Base-by-base conservation (phyloP, 2,329 filamentous ascomycete genomes). In the Venturia carpophila region DNA sequence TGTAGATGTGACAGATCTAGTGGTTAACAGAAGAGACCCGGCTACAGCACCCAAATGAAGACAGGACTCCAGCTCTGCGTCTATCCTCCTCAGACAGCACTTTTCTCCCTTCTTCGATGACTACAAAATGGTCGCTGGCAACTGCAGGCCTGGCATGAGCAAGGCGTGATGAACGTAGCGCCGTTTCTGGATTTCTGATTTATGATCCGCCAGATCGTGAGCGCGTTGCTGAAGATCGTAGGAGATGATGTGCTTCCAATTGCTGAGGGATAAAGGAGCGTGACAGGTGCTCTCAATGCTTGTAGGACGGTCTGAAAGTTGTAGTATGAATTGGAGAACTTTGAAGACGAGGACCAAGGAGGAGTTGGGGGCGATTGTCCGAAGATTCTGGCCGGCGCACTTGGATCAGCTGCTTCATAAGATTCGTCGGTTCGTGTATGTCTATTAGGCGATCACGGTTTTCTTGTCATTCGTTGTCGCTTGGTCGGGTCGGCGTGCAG, bases 91-190 rank as follows among this genome's bases (percentile, higher is more conserved):
- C 30, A 15, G 52, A 58, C 52, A 58, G 52, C 52, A 58, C 30
- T 58, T 37, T 27, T 58, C 52, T 37, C 30, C 52, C 52, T 21
- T 58, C 52, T 58, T 37, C 15, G 7, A n/a, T 24, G 30, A 58
- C 52, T 58, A 58, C 52, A 37, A 27, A 27, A 58, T 37, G 52
- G 6, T 58, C 9, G 11, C 30, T 58, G 30, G 19, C 52, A 27
- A 58, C 37, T 37, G 27, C 52, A 37, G 27, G 30, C 52, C 52
- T 58, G 30, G 52, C 52, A 58, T 58, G 52, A 37, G 52, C 52
- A 13, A 37, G 52, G 37, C 27, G 52, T 7, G 30, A 27, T 37
- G 30, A 37, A 6, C 10, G 47, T 52, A 27, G 5, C 37, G 52
- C 27, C 6, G 52, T 37, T 34, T 58, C 52, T 58, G 5, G 52